Base-by-base conservation (phyloP, 148 eudicot species). In the Rhododendron ovatum region DNA sequence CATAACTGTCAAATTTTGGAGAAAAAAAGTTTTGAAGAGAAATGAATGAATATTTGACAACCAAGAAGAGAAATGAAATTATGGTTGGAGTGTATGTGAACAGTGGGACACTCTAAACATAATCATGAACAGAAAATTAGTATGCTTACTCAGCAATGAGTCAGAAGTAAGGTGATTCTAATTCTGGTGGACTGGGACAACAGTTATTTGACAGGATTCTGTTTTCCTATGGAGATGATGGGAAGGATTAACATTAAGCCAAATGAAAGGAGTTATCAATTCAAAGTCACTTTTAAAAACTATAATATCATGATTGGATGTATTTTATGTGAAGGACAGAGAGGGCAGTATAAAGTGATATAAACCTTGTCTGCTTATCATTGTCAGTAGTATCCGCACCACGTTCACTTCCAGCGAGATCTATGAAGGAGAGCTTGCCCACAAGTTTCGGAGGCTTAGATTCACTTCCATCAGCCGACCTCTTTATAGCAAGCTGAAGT, bases 321-420 rank as follows among this genome's bases (percentile, higher is more conserved):
- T 53, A 9, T 57, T 57, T 24, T 15, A 17, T 57, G 15, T 22
- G 1, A 18, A 65, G 84, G 4, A 7, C 6, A 41, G 14, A 12
- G 10, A 9, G 26, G 48, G 48, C 5, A 47, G 28, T 18, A 78
- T 18, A 26, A 43, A 18, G 39, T 3, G 51, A 47, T 59, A 10
- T 10, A 76, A 92, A 95, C 99, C 98, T 94, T n/a, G 99, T 97
- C 87, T 97, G 99, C 93, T 95, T 95, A 89, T 97, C 99, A 90
- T 97, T 97, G 83, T 97, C 99, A 10, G 98, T 95, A 10, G 98
- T 97, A 87, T 97, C 99, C 30, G 99, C 99, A 86, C 99, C 99
- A 74, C 99, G 99, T 89, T 97, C 99, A 90, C 99, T 97, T 86
- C 99, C 99, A 87, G 99, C 99, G 88, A 97, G 99, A 89, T 97